These are phyloP conservation scores for Paecilomyces sp. DNA, from an alignment of 2,329 filamentous ascomycete genomes.

Conservation along the genomic window DNA sequence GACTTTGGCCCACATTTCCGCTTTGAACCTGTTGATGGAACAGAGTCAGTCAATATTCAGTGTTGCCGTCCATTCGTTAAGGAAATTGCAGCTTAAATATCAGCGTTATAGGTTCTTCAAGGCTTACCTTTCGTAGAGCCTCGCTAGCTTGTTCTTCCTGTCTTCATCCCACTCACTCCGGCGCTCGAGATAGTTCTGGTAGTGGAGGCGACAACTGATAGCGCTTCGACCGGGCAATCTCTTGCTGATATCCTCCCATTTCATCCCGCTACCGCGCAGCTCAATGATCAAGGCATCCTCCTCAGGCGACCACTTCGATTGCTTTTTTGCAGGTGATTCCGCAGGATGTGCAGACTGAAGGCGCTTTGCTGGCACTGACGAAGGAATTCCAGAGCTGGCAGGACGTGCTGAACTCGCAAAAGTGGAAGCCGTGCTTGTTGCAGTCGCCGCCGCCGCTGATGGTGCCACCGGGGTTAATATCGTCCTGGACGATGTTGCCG, in stretches of 20 bases:
- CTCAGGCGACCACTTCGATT: conserved; percentile 93
- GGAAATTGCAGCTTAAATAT: not conserved
- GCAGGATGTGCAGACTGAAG: conserved; percentile 41
- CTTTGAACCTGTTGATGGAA: conserved; percentile 67
- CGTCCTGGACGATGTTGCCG: conserved; percentile 26
- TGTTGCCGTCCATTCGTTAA: not conserved
- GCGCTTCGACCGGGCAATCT: conserved; percentile 81
- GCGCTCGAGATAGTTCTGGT: conserved; percentile 94
- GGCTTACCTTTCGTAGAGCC: conserved; percentile 85
- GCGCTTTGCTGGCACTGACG: conserved; percentile 29
- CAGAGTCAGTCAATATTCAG: not conserved
- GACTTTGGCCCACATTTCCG: conserved; percentile 96
- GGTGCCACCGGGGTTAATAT: conserved; percentile 17
- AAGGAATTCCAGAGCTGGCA: conserved; percentile 20
- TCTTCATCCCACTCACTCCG: conserved; percentile 95
- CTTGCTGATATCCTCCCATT: conserved; percentile 98
- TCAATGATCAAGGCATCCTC: conserved; percentile 93
- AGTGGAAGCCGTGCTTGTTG: conserved; percentile 13
- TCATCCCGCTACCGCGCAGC: conserved; percentile 84
- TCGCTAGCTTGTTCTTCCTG: conserved; percentile 90
- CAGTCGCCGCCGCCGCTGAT: conserved; percentile 19
- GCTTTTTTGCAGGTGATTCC: conserved; percentile 75
- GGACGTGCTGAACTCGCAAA: conserved; percentile 21
- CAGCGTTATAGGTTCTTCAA: conserved; percentile 3
- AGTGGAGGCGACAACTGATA: conserved; percentile 89